Evolutionary conservation across 2,329 filamentous ascomycete genomes (phyloP).

Genomic region (Scedosporium dehoogii): DNA sequence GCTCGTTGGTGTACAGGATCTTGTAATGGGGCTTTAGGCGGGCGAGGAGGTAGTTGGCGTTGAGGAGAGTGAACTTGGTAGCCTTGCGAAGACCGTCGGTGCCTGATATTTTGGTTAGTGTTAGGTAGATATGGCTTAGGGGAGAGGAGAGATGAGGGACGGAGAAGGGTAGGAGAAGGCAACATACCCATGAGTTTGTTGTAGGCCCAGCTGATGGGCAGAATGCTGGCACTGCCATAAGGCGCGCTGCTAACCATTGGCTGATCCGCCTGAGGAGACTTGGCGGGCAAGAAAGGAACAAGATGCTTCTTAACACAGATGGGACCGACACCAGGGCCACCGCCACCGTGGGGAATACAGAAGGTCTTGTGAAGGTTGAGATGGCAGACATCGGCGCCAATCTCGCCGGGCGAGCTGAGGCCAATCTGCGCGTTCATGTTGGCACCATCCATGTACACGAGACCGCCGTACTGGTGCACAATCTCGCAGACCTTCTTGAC

Average conservation of each 20-base stretch:
- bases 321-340: constrained; percentile 85
- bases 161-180: not conserved
- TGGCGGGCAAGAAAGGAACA: constrained; percentile 60
- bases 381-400: constrained; percentile 94
- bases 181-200: constrained; percentile 79
- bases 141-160: not conserved
- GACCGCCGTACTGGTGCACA: constrained; percentile 79
- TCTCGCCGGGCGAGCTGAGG: constrained; percentile 86
- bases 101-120: constrained; percentile 18
- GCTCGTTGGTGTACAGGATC: constrained; percentile 86
- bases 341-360: constrained; percentile 93
- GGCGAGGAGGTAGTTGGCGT: constrained; percentile 92
- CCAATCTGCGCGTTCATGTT: constrained; percentile 99
- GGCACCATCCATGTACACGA: constrained; percentile 97
- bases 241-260: constrained; percentile 70
- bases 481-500: constrained; percentile 78
- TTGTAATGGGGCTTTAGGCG: constrained; percentile 77
- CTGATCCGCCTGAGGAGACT: constrained; percentile 19
- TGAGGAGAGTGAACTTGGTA: constrained; percentile 86
- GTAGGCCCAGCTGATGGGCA: constrained; percentile 92
- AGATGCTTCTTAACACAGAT: constrained; percentile 86
- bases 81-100: constrained; percentile 73
- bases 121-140: constrained; percentile 8
- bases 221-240: constrained; percentile 82
- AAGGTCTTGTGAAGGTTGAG: constrained; percentile 98